phyloP scores from a whole-genome alignment of 345 rosid genomes.

The Gossypium ekmanianum region DNA sequence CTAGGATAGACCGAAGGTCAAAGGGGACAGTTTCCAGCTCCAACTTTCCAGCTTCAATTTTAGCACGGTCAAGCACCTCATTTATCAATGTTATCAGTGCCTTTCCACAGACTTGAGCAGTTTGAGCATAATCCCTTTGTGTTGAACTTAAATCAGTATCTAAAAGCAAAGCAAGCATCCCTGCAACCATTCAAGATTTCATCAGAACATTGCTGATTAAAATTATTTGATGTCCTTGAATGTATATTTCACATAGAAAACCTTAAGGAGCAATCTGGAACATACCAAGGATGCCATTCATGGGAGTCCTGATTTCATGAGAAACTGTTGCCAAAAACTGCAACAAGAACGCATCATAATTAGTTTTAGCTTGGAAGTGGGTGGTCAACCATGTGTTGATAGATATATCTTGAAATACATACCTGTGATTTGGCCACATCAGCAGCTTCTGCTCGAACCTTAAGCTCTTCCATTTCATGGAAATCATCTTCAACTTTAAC shows the following conservation, averaged over 20 bases:
- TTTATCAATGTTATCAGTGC: conserved; percentile 88
- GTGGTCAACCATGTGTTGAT: background rate
- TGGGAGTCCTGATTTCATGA: conserved; percentile 96
- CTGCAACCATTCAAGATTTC: conserved; percentile 31
- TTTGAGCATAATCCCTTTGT: conserved; percentile 90
- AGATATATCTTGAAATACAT: background rate
- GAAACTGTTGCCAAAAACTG: conserved; percentile 98
- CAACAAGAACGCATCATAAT: conserved; percentile 22
- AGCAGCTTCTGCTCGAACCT: conserved; percentile 93
- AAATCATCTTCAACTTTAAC: conserved; percentile 90
- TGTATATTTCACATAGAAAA: background rate
- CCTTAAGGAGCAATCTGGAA: background rate
- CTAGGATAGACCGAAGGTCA: conserved; percentile 70
- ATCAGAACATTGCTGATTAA: background rate
- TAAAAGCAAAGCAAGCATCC: conserved; percentile 92
- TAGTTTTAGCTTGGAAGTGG: conserved; percentile 3
- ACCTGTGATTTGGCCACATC: conserved; percentile 98
- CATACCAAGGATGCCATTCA: conserved; percentile 97
- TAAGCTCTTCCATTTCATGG: conserved; percentile 76
- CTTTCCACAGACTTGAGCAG: conserved; percentile 94
- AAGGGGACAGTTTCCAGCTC: conserved; percentile 87
- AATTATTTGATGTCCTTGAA: background rate
- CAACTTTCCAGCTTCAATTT: conserved; percentile 92
- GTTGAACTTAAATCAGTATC: conserved; percentile 88
- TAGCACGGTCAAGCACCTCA: conserved; percentile 97